Base-by-base conservation (phyloP, 495 filamentous ascomycete genomes). In the Evernia prunastri region DNA sequence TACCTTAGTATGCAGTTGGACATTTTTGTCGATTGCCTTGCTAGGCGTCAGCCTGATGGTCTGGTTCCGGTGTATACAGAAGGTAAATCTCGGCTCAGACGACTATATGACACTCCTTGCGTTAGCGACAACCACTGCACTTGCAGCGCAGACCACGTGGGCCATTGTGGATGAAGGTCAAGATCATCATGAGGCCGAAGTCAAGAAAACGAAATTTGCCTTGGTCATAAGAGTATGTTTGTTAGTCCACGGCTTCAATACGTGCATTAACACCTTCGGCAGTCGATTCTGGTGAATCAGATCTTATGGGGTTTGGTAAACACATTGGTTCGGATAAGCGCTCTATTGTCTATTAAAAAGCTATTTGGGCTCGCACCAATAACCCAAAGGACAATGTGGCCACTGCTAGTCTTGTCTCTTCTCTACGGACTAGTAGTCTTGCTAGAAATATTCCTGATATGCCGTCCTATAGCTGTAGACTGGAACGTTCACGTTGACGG, bases 261-360 rank as follows among this genome's bases (percentile, higher is more conserved):
- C 4, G 2, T 59, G 42, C 49, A 39, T 31, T 69, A 10, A 51
- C 18, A 20, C 0, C 6, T 13, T 5, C n/a, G 17, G n/a, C 29
- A 73, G 70, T 72, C 70, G 17, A 47, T 73, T 17, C 53, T 73
- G 13, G 63, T 57, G 1, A 72, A 67, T 43, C 66, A 73, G 43
- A 64, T 54, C 49, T 49, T 73, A 12, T 73, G 71, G 71, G 70
- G 66, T 18, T 36, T 69, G 9, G 67, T 68, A n/a, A 72, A 69
- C 39, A 61, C 62, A 18, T 56, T 70, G 25, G 58, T 73, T 20
- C 63, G 71, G 29, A 36, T 64, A 3, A 60, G 54, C 10, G 62
- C 63, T 29, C 37, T 65, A 18, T 8, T 62, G 20, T 49, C 54
- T 9, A 12, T 67, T 39, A 36, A 33, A 5, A 39, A 31, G 7